Conservation (phyloP, 2,329 filamentous ascomycete genomes). For the Cadophora sp. region DNA sequence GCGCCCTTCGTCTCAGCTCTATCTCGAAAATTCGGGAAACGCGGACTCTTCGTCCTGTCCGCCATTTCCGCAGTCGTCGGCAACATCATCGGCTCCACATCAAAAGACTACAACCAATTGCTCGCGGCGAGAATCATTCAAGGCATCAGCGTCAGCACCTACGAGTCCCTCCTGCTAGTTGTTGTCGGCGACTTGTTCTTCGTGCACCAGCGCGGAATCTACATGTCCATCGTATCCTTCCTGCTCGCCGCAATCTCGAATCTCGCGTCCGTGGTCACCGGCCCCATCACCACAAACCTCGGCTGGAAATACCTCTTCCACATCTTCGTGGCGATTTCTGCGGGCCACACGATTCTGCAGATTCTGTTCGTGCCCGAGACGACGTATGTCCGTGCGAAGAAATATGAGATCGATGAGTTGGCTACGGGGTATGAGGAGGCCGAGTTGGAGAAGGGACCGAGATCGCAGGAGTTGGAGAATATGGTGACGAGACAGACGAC, state of each 20-base stretch:
- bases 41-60: slow-evolving; percentile 30
- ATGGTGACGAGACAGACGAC: neutral
- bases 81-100: slow-evolving; percentile 30
- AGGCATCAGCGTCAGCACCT: slow-evolving; percentile 34
- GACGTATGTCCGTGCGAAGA: slow-evolving; percentile 48
- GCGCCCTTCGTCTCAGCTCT: slow-evolving; percentile 35
- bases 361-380: slow-evolving; percentile 59
- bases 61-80: slow-evolving; percentile 31
- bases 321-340: slow-evolving; percentile 25
- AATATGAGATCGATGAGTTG: slow-evolving; percentile 29
- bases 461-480: slow-evolving; percentile 4
- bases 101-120: slow-evolving; percentile 29
- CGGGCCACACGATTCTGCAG: slow-evolving; percentile 42
- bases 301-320: slow-evolving; percentile 51
- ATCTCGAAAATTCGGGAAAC: slow-evolving; percentile 35
- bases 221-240: slow-evolving; percentile 50
- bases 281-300: slow-evolving; percentile 47
- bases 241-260: slow-evolving; percentile 49
- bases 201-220: slow-evolving; percentile 52
- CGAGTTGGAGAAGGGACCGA: neutral
- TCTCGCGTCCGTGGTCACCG: slow-evolving; percentile 50
- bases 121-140: slow-evolving; percentile 37
- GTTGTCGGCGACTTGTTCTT: slow-evolving; percentile 52
- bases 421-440: slow-evolving; percentile 15
- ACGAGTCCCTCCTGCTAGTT: slow-evolving; percentile 41